phyloP scores from a whole-genome alignment of 768 basidiomycete genomes.

The Lyophyllum semitale region DNA sequence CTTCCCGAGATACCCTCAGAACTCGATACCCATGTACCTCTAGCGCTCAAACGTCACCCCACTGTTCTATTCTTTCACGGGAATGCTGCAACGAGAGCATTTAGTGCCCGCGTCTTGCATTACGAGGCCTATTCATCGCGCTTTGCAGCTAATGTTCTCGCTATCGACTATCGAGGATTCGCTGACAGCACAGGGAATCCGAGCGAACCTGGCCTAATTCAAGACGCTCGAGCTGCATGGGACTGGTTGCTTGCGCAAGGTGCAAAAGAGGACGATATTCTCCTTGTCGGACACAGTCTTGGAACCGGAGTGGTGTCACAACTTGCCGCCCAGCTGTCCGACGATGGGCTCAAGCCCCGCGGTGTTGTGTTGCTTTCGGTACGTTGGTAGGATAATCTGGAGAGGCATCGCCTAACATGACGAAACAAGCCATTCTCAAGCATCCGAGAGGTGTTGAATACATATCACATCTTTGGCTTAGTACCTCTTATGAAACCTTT shows the following conservation, averaged over 20 bases:
- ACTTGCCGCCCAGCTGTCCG: conserved; percentile 48
- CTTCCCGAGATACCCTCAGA: conserved; percentile 39
- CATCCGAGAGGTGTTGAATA: conserved; percentile 63
- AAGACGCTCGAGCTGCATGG: conserved; percentile 79
- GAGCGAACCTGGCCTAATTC: conserved; percentile 68
- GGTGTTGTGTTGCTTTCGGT: conserved; percentile 54
- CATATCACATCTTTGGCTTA: conserved; percentile 65
- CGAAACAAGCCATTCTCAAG: conserved; percentile 59
- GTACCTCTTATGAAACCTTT: conserved; percentile 78
- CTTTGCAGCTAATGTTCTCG: conserved; percentile 73
- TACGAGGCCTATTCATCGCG: conserved; percentile 69
- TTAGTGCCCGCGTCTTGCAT: conserved; percentile 62
- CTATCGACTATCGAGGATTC: conserved; percentile 91
- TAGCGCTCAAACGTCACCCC: conserved; percentile 59
- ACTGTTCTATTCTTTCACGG: conserved; percentile 95
- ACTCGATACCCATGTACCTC: conserved; percentile 44
- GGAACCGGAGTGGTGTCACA: conserved; percentile 79
- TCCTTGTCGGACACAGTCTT: conserved; percentile 85
- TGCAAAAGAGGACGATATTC: conserved; percentile 56
- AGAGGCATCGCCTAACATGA: conserved; percentile 41
- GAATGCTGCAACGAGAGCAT: conserved; percentile 81
- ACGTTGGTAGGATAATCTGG: conserved; percentile 19
- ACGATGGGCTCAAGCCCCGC: conserved; percentile 40
- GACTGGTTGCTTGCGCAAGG: conserved; percentile 71
- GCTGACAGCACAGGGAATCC: conserved; percentile 84